Base-by-base conservation (phyloP, 1,284 basidiomycete genomes). In the Cryptococcus jaspeensis region DNA sequence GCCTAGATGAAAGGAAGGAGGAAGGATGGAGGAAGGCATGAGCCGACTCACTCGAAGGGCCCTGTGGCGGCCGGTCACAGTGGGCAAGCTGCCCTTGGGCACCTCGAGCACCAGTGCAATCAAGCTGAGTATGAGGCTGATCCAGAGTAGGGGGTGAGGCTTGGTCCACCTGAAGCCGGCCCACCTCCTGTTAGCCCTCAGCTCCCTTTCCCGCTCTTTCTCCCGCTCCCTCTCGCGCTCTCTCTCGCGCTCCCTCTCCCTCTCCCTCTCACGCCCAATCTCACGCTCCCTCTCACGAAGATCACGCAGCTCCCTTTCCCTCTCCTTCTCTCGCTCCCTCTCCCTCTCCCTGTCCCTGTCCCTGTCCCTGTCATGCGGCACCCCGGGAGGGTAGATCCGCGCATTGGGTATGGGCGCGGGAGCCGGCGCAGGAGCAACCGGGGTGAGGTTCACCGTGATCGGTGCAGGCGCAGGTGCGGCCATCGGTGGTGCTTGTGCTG, bases 101-200 rank as follows among this genome's bases (percentile, higher is more conserved):
- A 76, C 71, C 38, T 64, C 65, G 39, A 76, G 59, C 3, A 76
- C 64, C 37, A 76, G 51, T 0, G 72, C 70, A 15, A 71, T 45
- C 7, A 74, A 11, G 25, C 65, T 68, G 13, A 74, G 50, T 0
- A 56, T 53, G 36, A 76, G 58, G 43, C 65, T 70, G 42, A 76
- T 23, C 69, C 69, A 76, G 15, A 74, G 58, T n/a, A 76, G 58
- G 2, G 74, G 73, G 60, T 76, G 74, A 28, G 73, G 70, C 43
- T 44, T 53, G 23, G 51, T 40, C 28, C 61, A 46, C 32, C 15
- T 51, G 42, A 57, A 61, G 5, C 57, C 54, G 20, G 13, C 23
- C 28, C 18, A 25, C 32, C 28, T 18, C 45, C 32, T 28, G 23
- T 23, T 42, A 23, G 23, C 15, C 16, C 45, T 49, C n/a, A n/a